Evolutionary conservation across 2,329 filamentous ascomycete genomes (phyloP).

Genomic region (Sclerotinia spermophila): DNA sequence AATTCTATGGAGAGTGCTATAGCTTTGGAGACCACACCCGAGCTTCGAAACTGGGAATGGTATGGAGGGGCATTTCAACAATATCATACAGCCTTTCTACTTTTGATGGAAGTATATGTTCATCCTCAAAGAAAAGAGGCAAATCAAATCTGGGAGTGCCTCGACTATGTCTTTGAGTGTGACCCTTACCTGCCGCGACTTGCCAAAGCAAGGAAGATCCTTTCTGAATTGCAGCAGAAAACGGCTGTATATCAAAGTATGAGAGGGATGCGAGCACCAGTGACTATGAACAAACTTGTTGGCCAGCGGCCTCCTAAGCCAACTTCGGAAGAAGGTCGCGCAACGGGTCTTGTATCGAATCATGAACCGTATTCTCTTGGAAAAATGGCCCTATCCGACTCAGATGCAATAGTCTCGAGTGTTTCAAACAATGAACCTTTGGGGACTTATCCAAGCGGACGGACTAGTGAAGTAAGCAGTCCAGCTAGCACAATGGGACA

Average conservation of each 20-base stretch:
- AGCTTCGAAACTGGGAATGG: constrained; percentile 62
- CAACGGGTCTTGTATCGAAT: neutral
- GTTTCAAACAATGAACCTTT: neutral
- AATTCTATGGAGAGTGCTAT: constrained; percentile 53
- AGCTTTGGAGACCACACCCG: constrained; percentile 49
- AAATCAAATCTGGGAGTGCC: constrained; percentile 63
- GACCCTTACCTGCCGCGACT: constrained; percentile 49
- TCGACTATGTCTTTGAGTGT: constrained; percentile 66
- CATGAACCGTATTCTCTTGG: neutral
- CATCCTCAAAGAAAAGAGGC: constrained; percentile 46
- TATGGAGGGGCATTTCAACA: constrained; percentile 69
- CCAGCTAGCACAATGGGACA: neutral
- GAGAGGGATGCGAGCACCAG: constrained; percentile 54
- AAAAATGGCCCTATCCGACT: neutral
- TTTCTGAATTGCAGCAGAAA: constrained; percentile 60
- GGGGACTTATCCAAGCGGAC: neutral
- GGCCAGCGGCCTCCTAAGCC: constrained; percentile 33
- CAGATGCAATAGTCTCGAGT: constrained; percentile 4
- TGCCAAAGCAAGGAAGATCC: constrained; percentile 57
- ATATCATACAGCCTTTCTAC: constrained; percentile 65
- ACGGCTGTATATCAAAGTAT: constrained; percentile 56
- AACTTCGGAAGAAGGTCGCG: neutral
- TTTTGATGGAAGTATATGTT: constrained; percentile 64
- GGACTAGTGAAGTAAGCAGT: neutral
- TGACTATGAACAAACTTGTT: constrained; percentile 35